phyloP scores from a whole-genome alignment of 257 asterid species.

The Avicennia marina region DNA sequence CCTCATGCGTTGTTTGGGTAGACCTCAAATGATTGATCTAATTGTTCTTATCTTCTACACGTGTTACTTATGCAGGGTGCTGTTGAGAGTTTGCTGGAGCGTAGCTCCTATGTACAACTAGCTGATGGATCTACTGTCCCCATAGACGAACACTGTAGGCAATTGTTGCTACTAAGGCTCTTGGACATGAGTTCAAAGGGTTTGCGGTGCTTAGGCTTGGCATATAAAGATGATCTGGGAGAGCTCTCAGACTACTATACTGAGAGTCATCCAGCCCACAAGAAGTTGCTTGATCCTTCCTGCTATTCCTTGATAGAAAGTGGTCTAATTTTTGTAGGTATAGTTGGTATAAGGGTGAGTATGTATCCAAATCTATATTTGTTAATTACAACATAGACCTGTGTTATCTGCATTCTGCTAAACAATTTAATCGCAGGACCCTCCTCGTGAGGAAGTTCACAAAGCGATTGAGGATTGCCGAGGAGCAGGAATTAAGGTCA shows the following conservation, averaged over 20 bases:
- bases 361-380: background rate
- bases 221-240: slow-evolving; percentile 72
- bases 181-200: slow-evolving; percentile 80
- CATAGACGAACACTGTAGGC: slow-evolving; percentile 57
- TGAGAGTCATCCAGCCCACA: slow-evolving; percentile 61
- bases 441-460: slow-evolving; percentile 88
- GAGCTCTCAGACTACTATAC: slow-evolving; percentile 67
- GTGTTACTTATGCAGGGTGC: slow-evolving; percentile 86
- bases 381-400: background rate
- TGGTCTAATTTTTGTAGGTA: slow-evolving; percentile 74
- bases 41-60: too few species aligned
- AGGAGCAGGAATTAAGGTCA: slow-evolving; percentile 79
- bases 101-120: slow-evolving; percentile 62
- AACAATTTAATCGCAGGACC: slow-evolving; percentile 88
- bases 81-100: slow-evolving; percentile 82
- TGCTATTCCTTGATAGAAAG: slow-evolving; percentile 65
- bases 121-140: slow-evolving; percentile 63
- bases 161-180: slow-evolving; percentile 45
- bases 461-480: slow-evolving; percentile 71
- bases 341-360: slow-evolving; percentile 80
- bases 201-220: slow-evolving; percentile 77
- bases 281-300: slow-evolving; percentile 68
- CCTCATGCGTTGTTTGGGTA: too few species aligned
- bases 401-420: background rate
- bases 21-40: background rate